Evolutionary conservation across 1,284 basidiomycete genomes (phyloP).

Genomic region (Leccinum angustisporum): DNA sequence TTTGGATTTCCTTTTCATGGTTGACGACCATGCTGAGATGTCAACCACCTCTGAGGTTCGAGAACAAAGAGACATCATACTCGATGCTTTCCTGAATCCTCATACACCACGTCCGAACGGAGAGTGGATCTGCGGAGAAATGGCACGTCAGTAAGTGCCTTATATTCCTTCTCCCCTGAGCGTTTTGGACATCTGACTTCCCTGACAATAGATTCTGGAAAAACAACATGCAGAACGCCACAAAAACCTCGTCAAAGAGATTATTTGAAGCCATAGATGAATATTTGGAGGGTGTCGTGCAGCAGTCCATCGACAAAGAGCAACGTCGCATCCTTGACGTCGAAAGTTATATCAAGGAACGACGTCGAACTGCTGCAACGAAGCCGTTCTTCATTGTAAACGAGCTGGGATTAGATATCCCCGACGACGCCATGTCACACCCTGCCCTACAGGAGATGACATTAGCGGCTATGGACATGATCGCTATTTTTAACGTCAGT

Average conservation of each 20-base stretch:
- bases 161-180: neutral
- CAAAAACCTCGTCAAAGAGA: neutral
- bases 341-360: slow-evolving; percentile 31
- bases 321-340: slow-evolving; percentile 32
- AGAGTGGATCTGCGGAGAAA: neutral
- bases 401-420: slow-evolving; percentile 20
- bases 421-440: slow-evolving; percentile 24
- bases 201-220: neutral
- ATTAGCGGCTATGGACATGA: slow-evolving; percentile 10
- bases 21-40: neutral
- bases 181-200: neutral
- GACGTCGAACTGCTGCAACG: slow-evolving; percentile 12
- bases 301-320: slow-evolving; percentile 39
- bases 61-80: neutral
- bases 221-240: neutral
- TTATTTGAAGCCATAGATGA: slow-evolving; percentile 15
- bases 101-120: neutral
- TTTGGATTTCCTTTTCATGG: neutral
- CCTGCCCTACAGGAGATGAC: slow-evolving; percentile 18
- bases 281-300: slow-evolving; percentile 35
- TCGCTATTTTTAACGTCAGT: slow-evolving; percentile 19
- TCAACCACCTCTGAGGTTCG: neutral
- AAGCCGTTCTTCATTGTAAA: slow-evolving; percentile 12
- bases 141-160: neutral
- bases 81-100: neutral